These are phyloP conservation scores for Termitomyces sp. DNA, from an alignment of 768 basidiomycete genomes.

Conservation along the genomic window DNA sequence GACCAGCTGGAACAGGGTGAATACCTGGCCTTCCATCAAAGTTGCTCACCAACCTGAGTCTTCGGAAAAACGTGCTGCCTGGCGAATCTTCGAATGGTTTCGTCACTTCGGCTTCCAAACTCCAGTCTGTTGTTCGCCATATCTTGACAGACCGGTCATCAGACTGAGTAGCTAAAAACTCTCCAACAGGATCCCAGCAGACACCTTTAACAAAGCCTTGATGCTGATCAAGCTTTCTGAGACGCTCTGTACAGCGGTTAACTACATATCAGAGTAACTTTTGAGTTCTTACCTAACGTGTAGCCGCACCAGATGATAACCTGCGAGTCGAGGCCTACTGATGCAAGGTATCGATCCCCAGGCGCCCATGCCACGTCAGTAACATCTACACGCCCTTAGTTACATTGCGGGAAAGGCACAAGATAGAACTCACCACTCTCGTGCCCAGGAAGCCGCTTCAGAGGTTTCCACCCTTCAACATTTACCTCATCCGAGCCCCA, in stretches of 20 bases:
- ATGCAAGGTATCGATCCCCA: slow-evolving; percentile 88
- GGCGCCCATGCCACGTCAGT: slow-evolving; percentile 95
- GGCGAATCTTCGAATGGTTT: slow-evolving; percentile 95
- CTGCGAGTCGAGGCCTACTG: slow-evolving; percentile 88
- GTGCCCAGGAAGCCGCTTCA: slow-evolving; percentile 90
- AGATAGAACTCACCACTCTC: slow-evolving; percentile 71
- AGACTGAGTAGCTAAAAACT: slow-evolving; percentile 96
- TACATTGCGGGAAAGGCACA: neutral
- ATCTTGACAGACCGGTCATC: slow-evolving; percentile 97
- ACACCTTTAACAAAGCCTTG: slow-evolving; percentile 98
- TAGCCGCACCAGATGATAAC: slow-evolving; percentile 94
- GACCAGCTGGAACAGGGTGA: slow-evolving; percentile 70
- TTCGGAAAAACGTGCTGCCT: slow-evolving; percentile 89
- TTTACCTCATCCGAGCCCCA: slow-evolving; percentile 97
- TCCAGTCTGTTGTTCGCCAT: slow-evolving; percentile 95
- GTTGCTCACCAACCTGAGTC: slow-evolving; percentile 60
- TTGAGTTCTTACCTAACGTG: slow-evolving; percentile 65
- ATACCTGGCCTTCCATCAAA: neutral
- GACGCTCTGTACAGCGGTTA: slow-evolving; percentile 52
- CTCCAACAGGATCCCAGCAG: slow-evolving; percentile 97
- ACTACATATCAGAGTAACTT: neutral
- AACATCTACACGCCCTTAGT: slow-evolving; percentile 58
- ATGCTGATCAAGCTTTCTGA: slow-evolving; percentile 83
- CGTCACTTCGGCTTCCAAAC: slow-evolving; percentile 73
- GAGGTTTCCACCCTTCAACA: slow-evolving; percentile 94